Evolutionary conservation across 1,139 yeast species (phyloP), one percentile per base, ranked within the genome.

Genomic region (Yamadazyma mexicana): DNA sequence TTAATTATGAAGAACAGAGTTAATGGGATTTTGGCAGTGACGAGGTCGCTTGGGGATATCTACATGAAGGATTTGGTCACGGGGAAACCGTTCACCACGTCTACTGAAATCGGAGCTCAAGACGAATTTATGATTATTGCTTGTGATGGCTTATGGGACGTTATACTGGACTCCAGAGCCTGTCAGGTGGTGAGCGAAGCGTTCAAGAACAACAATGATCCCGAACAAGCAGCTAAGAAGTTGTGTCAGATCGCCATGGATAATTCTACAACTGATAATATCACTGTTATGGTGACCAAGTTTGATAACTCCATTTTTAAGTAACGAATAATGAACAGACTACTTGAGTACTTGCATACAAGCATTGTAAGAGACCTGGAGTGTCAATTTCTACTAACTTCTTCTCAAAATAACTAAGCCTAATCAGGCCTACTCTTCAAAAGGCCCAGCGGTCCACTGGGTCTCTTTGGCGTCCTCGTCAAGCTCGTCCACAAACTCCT

Each of bases 101-200:
- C 89, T 35, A 89, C 96, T 0, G 87, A 82, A 54, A 72, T 94
- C 20, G 65, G 73, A 44, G 51, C 65, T 15, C 67, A 69, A 4
- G 95, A 87, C 55, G 64, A 85, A 50, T 88, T 87, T 57, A 59
- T 91, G 56, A 89, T 91, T 38, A 65, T 91, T 43, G 97, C 96
- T 1, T 89, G 97, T 59, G 98, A 91, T 61, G 98, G 98, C 0
- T 69, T 91, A 11, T 91, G 97, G 97, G 98, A 91, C 58, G 96
- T 91, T 2, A 73, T 91, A 39, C 73, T 81, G 5, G 98, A 91
- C 55, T 81, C 81, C 47, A 77, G 77, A 40, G 97, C 97, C 0
- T 87, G 94, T 44, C 82, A 83, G 40, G 61, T 83, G 51, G 81
- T 87, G 5, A 68, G 75, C 28, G 76, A 75, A 28, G 51, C 60